phyloP scores from a whole-genome alignment of 2,329 filamentous ascomycete genomes.

The Mycosphaerella sp. region DNA sequence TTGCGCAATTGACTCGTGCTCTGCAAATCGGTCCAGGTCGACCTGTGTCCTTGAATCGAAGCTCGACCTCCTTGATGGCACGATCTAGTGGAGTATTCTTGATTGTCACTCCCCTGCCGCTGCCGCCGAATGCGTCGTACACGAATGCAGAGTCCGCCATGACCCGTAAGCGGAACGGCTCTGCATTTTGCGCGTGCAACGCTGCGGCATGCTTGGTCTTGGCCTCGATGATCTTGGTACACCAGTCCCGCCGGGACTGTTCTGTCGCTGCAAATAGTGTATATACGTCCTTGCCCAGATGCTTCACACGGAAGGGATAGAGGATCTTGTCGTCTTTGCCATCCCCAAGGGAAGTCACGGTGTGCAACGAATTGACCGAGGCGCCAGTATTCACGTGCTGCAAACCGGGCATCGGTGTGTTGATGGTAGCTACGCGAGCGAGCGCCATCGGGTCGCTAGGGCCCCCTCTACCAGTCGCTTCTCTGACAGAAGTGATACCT shows the following conservation, averaged over 20 bases:
- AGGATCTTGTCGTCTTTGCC: slow-evolving; percentile 69
- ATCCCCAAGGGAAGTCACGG: slow-evolving; percentile 47
- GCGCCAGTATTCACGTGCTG: slow-evolving; percentile 63
- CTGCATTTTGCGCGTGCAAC: slow-evolving; percentile 84
- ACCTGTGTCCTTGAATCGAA: slow-evolving; percentile 58
- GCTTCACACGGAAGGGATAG: slow-evolving; percentile 93
- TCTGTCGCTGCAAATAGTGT: slow-evolving; percentile 78
- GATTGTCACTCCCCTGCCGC: slow-evolving; percentile 64
- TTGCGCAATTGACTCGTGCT: slow-evolving; percentile 85
- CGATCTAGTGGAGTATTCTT: slow-evolving; percentile 86
- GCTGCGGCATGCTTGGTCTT: slow-evolving; percentile 91
- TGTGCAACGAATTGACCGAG: slow-evolving; percentile 46
- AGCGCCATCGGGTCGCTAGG: slow-evolving; percentile 43
- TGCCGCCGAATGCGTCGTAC: slow-evolving; percentile 58
- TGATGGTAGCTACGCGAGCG: slow-evolving; percentile 38
- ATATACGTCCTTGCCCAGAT: slow-evolving; percentile 89
- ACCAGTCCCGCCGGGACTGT: slow-evolving; percentile 78
- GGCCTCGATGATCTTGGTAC: slow-evolving; percentile 84
- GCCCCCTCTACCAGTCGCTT: slow-evolving; percentile 42
- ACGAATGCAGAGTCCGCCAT: slow-evolving; percentile 89
- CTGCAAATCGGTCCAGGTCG: slow-evolving; percentile 73
- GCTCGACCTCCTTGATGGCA: slow-evolving; percentile 82
- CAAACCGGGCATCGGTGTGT: slow-evolving; percentile 47
- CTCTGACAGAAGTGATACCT: slow-evolving; percentile 62
- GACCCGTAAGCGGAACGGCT: slow-evolving; percentile 87